phyloP scores from a whole-genome alignment of 2,329 filamentous ascomycete species.

The Talaromyces atroroseus region DNA sequence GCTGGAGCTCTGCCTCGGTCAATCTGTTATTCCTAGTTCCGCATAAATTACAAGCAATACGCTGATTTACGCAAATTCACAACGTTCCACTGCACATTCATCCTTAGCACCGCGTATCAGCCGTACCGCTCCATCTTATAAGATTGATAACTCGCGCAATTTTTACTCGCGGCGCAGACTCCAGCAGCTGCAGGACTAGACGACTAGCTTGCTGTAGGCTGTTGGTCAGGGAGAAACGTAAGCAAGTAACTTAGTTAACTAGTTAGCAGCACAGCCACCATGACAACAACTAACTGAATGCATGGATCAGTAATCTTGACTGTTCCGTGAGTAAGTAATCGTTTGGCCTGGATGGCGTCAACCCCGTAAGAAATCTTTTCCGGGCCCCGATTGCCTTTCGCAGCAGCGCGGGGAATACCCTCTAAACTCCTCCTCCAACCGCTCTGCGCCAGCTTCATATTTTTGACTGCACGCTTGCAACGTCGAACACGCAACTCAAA shows the following conservation, averaged over 20 bases:
- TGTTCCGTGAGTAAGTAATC: neutral
- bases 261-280: neutral
- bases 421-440: neutral
- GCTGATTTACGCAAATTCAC: too few relatives aligned
- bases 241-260: too few relatives aligned
- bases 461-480: neutral
- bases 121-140: conserved; percentile 8
- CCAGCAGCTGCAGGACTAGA: neutral
- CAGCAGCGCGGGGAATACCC: neutral
- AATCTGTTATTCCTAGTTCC: neutral
- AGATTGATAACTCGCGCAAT: conserved; percentile 11
- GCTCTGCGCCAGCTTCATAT: neutral
- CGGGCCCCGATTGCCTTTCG: conserved; percentile 6
- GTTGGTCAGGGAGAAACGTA: neutral
- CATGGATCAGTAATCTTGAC: neutral
- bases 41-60: neutral
- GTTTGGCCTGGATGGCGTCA: conserved; percentile 15
- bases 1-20: neutral
- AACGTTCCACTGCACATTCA: too few relatives aligned
- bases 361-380: conserved; percentile 16
- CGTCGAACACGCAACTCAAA: neutral
- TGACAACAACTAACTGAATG: neutral
- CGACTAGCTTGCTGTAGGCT: neutral
- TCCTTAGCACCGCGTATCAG: neutral
- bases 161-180: too few relatives aligned